Base-by-base conservation (phyloP, 176 grass and related monocot genomes). In the Themeda triandra region DNA sequence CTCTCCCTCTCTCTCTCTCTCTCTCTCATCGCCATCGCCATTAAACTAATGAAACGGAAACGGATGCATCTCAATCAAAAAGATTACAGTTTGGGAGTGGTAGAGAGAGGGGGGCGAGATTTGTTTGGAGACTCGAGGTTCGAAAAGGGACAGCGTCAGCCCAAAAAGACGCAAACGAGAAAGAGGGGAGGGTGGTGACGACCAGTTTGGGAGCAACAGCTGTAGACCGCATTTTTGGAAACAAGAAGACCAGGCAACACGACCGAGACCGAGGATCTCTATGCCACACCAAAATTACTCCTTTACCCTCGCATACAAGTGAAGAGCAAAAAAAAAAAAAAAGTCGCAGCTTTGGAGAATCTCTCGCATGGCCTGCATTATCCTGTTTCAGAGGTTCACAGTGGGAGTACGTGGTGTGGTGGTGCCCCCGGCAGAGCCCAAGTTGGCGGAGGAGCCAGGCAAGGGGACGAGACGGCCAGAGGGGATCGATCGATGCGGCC, bases 91-190 rank as follows among this genome's bases (percentile, higher is more conserved):
- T 17, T 17, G 41, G 41, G 41, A 49, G 42, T 6, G 51, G 27
- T 15, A 27, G 21, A 27, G n/a, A 13, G 72, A 32, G 45, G 2
- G 72, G 27, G n/a, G 25, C 2, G n/a, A 84, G 69, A 68, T 75
- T 74, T 81, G 65, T 68, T 62, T 25, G 74, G 86, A 28, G 27
- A 86, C 88, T 53, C 84, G 81, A 48, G 80, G 74, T 74, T 86
- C 45, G 41, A 83, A 86, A 86, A 90, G 84, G 36, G 80, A 51
- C 80, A 83, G 74, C 60, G 80, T 87, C 58, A 78, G 80, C 84
- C 84, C 84, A 87, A 80, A 84, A 90, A 90, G 84, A 90, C 79
- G 81, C 84, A 27, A 90, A 65, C 78, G 23, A 71, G 53, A 42
- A 64, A 46, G 59, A 6, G n/a, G 18, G 15, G 4, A n/a, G n/a